Base-by-base conservation (phyloP, 371 early-diverging fungal genomes). In the Mucor velutinosus region DNA sequence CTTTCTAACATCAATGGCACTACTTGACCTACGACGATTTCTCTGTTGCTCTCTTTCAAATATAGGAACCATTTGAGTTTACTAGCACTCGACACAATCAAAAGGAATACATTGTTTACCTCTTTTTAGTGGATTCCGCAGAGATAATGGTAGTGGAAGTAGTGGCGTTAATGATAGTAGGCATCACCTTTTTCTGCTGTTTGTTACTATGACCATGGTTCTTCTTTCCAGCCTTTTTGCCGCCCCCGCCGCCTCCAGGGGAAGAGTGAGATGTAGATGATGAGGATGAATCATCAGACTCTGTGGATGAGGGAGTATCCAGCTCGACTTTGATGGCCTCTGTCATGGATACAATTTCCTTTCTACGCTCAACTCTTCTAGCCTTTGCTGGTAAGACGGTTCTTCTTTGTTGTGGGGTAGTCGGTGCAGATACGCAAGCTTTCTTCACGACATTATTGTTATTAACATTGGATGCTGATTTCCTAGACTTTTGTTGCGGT, bases 321-420 rank as follows among this genome's bases (percentile, higher is more conserved):
- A 70, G 29, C 27, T 70, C 70, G 29, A 32, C 25, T 15, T 64
- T 61, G 29, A 67, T 19, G 17, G 56, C 70, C 17, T 56, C 58
- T 43, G 69, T 71, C 53, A 71, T 71, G 19, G 71, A 66, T 8
- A 58, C 58, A 53, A 69, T 62, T 23, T 72, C 72, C 23, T 64
- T 72, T 60, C 67, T 63, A 51, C 67, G 72, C n/a, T 72, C 69
- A 7, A 58, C 62, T 53, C 73, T 49, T 60, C 67, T 67, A 12
- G 64, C 61, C 47, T 72, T 72, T 0, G 64, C 67, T 7, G 72
- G 67, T 41, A 71, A 51, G 6, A 71, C 60, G 15, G 67, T 72
- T 23, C 61, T 56, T 55, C 72, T 62, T 30, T 58, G 62, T 25
- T 67, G 67, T 11, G 72, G 72, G 7, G 72, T 72, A 0, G 60